Percentiles rank a stretch among this genome's conserved stretches.
These are phyloP conservation scores for Phoma sp. DNA, from an alignment of 2,329 filamentous ascomycete genomes.

Conservation along the genomic window DNA sequence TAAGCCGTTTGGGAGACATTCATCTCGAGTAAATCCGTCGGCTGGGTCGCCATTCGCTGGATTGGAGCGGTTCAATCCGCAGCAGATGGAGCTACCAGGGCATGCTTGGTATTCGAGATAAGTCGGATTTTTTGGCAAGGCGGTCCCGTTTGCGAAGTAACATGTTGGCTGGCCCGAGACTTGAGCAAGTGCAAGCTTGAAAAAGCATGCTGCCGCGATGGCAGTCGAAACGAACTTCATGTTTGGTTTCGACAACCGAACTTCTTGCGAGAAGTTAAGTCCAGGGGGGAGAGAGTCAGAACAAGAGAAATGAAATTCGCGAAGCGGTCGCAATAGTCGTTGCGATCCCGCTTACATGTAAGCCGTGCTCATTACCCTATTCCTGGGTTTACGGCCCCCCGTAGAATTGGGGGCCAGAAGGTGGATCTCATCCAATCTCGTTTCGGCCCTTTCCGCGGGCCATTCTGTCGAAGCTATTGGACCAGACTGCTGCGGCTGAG, in stretches of 20 bases:
- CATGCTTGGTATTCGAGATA: neutral
- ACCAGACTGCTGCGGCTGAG: neutral
- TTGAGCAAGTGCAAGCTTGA: neutral
- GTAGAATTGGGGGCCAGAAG: neutral
- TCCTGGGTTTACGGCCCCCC: neutral
- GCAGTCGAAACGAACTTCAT: neutral
- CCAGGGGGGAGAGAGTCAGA: neutral
- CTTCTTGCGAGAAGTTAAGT: neutral
- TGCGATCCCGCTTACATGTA: neutral
- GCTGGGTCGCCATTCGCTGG: neutral
- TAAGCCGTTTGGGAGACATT: slow-evolving; percentile 1
- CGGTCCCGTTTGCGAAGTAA: neutral
- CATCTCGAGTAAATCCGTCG: neutral
- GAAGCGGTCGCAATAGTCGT: neutral
- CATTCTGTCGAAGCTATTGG: neutral
- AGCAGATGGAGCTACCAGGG: neutral
- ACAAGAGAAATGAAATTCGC: neutral
- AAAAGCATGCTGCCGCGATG: neutral
- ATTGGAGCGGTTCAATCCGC: neutral
- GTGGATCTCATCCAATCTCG: neutral
- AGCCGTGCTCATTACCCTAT: neutral
- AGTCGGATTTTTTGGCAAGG: neutral
- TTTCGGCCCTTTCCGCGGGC: neutral
- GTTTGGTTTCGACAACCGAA: neutral
- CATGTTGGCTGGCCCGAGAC: neutral